Evolutionary conservation across 495 filamentous ascomycete genomes (phyloP).

Genomic region (Geoglossum glabrum): DNA sequence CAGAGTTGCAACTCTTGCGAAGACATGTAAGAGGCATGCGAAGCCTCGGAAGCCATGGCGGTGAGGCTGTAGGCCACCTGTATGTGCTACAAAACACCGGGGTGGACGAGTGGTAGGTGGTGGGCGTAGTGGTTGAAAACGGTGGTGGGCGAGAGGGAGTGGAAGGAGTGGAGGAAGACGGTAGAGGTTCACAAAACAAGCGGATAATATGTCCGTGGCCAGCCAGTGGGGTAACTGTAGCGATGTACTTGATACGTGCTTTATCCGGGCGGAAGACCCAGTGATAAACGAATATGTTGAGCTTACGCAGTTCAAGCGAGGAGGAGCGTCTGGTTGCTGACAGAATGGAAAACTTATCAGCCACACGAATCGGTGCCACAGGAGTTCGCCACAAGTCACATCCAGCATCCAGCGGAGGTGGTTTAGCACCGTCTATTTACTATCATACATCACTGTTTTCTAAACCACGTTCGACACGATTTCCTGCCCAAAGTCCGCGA

Average conservation of each 20-base stretch:
- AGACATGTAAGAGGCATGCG: slow-evolving; percentile 20
- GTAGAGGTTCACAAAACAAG: neutral
- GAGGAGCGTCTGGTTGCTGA: too few relatives aligned
- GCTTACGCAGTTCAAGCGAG: too few relatives aligned
- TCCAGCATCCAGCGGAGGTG: neutral
- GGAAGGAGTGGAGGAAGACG: neutral
- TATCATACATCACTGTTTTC: neutral
- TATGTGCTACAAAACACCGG: neutral
- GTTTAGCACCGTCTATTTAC: neutral
- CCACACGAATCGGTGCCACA: too few relatives aligned
- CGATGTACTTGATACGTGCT: too few relatives aligned
- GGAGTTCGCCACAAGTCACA: neutral
- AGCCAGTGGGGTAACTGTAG: neutral
- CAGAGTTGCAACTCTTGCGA: slow-evolving; percentile 66
- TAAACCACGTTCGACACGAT: neutral
- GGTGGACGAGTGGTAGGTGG: too few relatives aligned
- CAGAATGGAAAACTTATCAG: too few relatives aligned
- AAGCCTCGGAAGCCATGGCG: slow-evolving; percentile 5
- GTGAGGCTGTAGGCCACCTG: neutral
- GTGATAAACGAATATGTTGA: too few relatives aligned
- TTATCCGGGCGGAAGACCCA: too few relatives aligned
- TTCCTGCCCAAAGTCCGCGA: neutral
- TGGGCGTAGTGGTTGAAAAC: neutral
- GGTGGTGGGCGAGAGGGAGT: neutral
- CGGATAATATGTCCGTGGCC: neutral